Evolutionary conservation across 208 protist genomes (phyloP).

Genomic region (Zelonia costaricensis): DNA sequence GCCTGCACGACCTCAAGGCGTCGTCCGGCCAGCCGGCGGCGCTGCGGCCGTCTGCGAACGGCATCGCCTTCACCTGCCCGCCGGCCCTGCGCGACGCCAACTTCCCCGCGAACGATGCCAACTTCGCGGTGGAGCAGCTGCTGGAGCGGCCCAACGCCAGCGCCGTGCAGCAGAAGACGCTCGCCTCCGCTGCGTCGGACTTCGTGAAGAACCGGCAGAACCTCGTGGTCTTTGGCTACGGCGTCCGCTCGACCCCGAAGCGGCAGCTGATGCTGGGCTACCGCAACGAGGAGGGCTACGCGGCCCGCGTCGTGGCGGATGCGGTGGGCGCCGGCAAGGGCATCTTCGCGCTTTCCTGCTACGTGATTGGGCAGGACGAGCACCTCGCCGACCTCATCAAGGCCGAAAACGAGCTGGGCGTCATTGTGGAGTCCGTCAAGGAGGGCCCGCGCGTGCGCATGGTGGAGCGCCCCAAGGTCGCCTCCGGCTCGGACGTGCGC

Average conservation of each 20-base stretch:
- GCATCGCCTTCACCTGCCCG: conserved; percentile 62
- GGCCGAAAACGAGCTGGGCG: conserved; percentile 73
- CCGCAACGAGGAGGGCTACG: conserved; percentile 64
- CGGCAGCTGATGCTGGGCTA: conserved; percentile 83
- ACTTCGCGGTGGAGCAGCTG: conserved; percentile 63
- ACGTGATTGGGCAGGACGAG: conserved; percentile 70
- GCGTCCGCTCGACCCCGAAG: conserved; percentile 81
- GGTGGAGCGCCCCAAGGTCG: conserved; percentile 66
- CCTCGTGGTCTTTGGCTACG: conserved; percentile 82
- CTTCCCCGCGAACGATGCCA: conserved; percentile 72
- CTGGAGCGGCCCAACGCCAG: conserved; percentile 44
- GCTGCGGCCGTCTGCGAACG: conserved; percentile 45
- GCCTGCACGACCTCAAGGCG: conserved; percentile 56
- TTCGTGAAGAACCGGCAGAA: conserved; percentile 77
- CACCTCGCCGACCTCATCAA: conserved; percentile 85
- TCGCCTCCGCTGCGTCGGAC: conserved; percentile 44
- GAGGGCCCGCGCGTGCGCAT: conserved; percentile 83
- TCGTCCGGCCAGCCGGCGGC: conserved; percentile 38
- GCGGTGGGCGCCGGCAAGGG: conserved; percentile 47
- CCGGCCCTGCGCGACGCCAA: conserved; percentile 49
- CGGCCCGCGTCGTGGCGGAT: conserved; percentile 67
- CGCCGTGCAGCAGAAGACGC: conserved; percentile 29
- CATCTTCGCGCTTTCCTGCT: conserved; percentile 76
- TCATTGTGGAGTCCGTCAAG: conserved; percentile 89
- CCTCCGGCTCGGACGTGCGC: conserved; percentile 55